These are phyloP conservation scores for Podospora appendiculata DNA, from an alignment of 495 filamentous ascomycete genomes.

Conservation along the genomic window DNA sequence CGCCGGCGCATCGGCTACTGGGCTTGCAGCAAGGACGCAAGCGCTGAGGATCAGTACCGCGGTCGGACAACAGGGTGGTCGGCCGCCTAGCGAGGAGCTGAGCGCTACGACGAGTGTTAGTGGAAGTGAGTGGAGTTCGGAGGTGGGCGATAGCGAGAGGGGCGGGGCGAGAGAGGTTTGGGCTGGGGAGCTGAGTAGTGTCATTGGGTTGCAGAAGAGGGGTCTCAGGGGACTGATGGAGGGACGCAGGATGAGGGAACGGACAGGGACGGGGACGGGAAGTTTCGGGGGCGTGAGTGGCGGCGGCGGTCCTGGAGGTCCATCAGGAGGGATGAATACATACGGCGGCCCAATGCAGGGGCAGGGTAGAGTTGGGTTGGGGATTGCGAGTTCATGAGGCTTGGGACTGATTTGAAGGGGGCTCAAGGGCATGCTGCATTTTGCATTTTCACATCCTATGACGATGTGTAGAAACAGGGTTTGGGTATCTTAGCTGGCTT, in stretches of 20 bases:
- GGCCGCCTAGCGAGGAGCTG: slow-evolving; percentile 37
- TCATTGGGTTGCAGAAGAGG: slow-evolving; percentile 94
- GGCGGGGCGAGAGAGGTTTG: slow-evolving; percentile 53
- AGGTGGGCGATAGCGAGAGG: slow-evolving; percentile 30
- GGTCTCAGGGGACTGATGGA: slow-evolving; percentile 93
- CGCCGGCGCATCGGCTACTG: slow-evolving; percentile 3
- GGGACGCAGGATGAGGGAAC: slow-evolving; percentile 75
- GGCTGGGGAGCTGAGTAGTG: slow-evolving; percentile 77
- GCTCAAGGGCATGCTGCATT: too few relatives aligned
- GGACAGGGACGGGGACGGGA: slow-evolving; percentile 29
- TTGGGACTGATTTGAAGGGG: too few relatives aligned
- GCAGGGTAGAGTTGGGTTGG: slow-evolving; percentile 11
- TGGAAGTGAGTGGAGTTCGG: slow-evolving; percentile 42
- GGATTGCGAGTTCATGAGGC: slow-evolving; percentile 14
- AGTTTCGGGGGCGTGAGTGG: not conserved
- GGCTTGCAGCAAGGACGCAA: slow-evolving; percentile 3
- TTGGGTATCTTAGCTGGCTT: too few relatives aligned
- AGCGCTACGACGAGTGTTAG: slow-evolving; percentile 39
- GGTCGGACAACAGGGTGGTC: slow-evolving; percentile 17
- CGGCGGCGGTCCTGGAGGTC: not conserved
- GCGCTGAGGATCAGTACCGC: slow-evolving; percentile 34
- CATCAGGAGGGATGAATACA: not conserved
- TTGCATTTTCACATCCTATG: too few relatives aligned
- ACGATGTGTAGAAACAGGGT: too few relatives aligned
- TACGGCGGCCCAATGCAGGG: slow-evolving; percentile 3